A percentile compares a stretch with the other conserved stretches of the same genome.
Evolutionary conservation across 2,329 filamentous ascomycete species (phyloP).

Genomic region (Fusarium irregulare): DNA sequence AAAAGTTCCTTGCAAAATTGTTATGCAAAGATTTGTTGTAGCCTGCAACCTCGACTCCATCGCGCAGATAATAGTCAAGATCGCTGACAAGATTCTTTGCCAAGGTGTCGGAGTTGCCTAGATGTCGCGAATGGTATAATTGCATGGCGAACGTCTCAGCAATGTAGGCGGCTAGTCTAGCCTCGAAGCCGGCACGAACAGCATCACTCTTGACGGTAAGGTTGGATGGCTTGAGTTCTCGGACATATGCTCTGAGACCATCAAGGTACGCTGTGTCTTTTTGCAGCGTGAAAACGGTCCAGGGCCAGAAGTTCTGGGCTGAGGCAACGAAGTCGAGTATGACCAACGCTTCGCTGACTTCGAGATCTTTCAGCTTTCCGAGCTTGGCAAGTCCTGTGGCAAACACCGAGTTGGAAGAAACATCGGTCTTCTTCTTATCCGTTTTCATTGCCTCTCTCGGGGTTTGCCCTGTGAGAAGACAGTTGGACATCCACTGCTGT

Average conservation of each 20-base stretch:
- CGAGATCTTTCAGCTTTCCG: constrained; percentile 70
- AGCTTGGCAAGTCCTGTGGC: constrained; percentile 78
- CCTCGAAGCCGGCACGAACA: constrained; percentile 69
- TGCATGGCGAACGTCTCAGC: constrained; percentile 93
- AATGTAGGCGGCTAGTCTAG: constrained; percentile 81
- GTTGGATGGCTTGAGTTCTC: constrained; percentile 64
- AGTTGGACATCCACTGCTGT: constrained; percentile 96
- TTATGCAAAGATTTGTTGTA: constrained; percentile 90
- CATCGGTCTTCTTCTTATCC: constrained; percentile 62
- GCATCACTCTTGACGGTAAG: constrained; percentile 66
- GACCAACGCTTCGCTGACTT: constrained; percentile 74
- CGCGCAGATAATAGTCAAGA: constrained; percentile 81
- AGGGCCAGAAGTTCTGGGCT: constrained; percentile 94
- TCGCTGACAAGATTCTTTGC: constrained; percentile 78
- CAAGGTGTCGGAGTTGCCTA: constrained; percentile 72
- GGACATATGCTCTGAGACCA: constrained; percentile 77
- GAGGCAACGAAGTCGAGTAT: constrained; percentile 88
- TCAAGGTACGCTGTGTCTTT: constrained; percentile 79
- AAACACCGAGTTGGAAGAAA: constrained; percentile 73
- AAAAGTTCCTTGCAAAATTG: constrained; percentile 87
- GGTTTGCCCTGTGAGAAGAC: constrained; percentile 87
- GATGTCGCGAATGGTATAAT: constrained; percentile 85
- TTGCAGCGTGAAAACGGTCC: constrained; percentile 85
- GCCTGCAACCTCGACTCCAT: constrained; percentile 79
- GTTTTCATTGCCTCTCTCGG: constrained; percentile 78